Base-by-base conservation (phyloP, 2,329 filamentous ascomycete species). In the Alternaria ventricosa region DNA sequence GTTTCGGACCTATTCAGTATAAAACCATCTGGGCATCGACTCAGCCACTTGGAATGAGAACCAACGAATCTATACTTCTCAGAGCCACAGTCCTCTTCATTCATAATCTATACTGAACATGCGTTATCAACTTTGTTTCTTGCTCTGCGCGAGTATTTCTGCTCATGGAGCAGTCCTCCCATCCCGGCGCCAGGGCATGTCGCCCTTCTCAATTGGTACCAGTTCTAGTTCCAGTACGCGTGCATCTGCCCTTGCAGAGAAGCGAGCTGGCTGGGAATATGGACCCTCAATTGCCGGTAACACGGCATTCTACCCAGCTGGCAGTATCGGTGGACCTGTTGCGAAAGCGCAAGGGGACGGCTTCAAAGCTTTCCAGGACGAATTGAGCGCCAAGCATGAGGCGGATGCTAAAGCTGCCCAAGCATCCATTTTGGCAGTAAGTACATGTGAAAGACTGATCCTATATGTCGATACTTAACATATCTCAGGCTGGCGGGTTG, bases 231-330 rank as follows among this genome's bases (percentile, higher is more conserved):
- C 7, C 11, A 30, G n/a, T 45, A 22, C 18, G 41, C 54, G 54
- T 56, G 25, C 41, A 18, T 15, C 20, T 23, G 54, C 41, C 18
- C 41, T 56, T n/a, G 54, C 54, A 45, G 41, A 56, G 30, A 46
- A 56, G 41, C 54, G 41, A 27, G 54, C 43, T 11, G 54, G 54
- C 5, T 56, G 54, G 54, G 5, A 23, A 20, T 56, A 56, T 6
- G 43, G 54, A 13, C 54, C 54, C 10, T 56, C 54, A 15, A 46
- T 56, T 33, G 54, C 54, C n/a, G 54, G 54, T 2, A 46, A 56
- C 25, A 56, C 54, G 3, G 23, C 54, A 10, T 56, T 56, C 2
- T 56, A 56, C 13, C 54, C 54, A 18, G 6, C 54, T 30, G 54
- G 54, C 41, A 28, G 22, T 27, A 28, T 56, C 3, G 41, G 54